Percentiles rank a stretch among this genome's conserved stretches.
Evolutionary conservation across 139 green algal genomes (phyloP).

Genomic region (Chlamydomonas eustigma): DNA sequence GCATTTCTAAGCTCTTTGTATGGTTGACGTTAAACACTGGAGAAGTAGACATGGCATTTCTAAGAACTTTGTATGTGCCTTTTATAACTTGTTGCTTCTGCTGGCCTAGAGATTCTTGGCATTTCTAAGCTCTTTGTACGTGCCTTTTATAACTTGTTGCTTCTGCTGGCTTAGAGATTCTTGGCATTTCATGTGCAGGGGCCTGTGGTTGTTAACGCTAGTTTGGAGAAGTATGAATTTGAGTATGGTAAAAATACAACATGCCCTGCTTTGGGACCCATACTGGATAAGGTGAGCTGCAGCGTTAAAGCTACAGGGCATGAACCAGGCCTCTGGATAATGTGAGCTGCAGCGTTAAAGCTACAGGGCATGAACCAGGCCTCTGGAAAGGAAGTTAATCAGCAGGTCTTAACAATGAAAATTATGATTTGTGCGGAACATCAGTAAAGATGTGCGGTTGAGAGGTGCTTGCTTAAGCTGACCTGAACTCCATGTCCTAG

Average conservation of each 20-base stretch:
- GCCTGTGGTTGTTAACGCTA: neutral
- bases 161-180: neutral
- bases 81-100: neutral
- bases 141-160: neutral
- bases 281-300: neutral
- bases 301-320: no score
- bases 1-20: no score
- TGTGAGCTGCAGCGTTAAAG: no score
- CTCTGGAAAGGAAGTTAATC: no score
- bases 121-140: neutral
- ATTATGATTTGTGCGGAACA: no score
- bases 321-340: no score
- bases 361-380: no score
- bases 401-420: no score
- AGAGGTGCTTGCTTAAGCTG: no score
- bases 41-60: neutral
- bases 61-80: neutral
- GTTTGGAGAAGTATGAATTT: neutral
- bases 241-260: conserved; percentile 18
- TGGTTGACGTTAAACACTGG: neutral
- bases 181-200: neutral
- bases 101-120: no score
- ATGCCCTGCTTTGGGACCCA: neutral
- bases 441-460: no score
- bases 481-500: no score